These are phyloP conservation scores for Prunella vulgaris DNA, from an alignment of 257 asterid species.

Conservation along the genomic window DNA sequence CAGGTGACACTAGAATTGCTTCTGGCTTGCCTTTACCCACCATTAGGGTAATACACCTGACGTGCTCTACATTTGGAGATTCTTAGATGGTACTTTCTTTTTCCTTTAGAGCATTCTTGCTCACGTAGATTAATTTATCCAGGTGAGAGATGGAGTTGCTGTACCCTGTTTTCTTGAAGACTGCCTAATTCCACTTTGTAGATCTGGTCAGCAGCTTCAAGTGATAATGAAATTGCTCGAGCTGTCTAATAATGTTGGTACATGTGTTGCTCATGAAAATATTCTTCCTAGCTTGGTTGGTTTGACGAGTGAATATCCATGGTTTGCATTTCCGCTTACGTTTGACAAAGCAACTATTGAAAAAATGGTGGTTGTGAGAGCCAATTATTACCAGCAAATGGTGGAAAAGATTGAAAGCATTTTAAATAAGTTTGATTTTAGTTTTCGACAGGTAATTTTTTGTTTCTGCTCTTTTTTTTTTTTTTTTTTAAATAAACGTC, in stretches of 20 bases:
- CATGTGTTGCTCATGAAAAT: conserved; percentile 47
- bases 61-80: conserved; percentile 22
- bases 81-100: conserved; percentile 22
- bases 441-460: conserved; percentile 54
- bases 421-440: conserved; percentile 56
- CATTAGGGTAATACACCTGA: conserved; percentile 54
- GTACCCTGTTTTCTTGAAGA: conserved; percentile 86
- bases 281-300: conserved; percentile 65
- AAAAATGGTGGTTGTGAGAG: conserved; percentile 53
- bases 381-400: conserved; percentile 60
- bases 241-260: conserved; percentile 45
- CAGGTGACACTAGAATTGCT: conserved; percentile 33
- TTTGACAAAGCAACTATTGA: conserved; percentile 69
- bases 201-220: conserved; percentile 99
- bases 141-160: conserved; percentile 79
- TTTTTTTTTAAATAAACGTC: neutral
- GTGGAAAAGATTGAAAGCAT: conserved; percentile 61
- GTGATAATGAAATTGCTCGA: conserved; percentile 79
- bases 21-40: conserved; percentile 53
- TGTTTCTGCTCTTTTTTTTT: conserved; percentile 1
- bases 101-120: conserved; percentile 25
- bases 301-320: conserved; percentile 45
- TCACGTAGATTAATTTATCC: conserved; percentile 25
- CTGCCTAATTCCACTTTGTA: conserved; percentile 64
- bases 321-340: conserved; percentile 58